A percentile compares a stretch with the other conserved stretches of the same genome.
Evolutionary conservation across 257 asterid species (phyloP).

Genomic region (Solanum etuberosum): DNA sequence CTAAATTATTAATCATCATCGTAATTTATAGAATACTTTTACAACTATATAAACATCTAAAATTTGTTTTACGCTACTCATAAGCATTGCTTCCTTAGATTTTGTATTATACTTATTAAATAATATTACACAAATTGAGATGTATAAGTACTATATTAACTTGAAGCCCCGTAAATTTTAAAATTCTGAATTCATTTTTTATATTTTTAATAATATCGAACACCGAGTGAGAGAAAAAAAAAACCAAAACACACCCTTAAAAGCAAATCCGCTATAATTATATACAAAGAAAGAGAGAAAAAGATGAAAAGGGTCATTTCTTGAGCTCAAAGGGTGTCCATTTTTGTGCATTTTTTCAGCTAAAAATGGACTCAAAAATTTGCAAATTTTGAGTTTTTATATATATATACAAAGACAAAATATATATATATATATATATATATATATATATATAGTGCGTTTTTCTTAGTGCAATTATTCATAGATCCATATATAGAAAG

Average conservation of each 20-base stretch:
- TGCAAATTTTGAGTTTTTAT: background rate
- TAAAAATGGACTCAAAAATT: background rate
- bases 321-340: background rate
- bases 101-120: too few relatives aligned
- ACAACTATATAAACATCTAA: too few relatives aligned
- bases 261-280: background rate
- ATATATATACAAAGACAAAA: background rate
- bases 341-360: background rate
- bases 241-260: background rate
- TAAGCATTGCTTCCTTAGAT: background rate
- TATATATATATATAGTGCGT: background rate
- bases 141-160: rapidly evolving
- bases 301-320: background rate
- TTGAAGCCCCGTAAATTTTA: rapidly evolving
- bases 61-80: background rate
- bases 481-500: background rate
- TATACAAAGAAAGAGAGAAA: background rate
- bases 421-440: background rate
- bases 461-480: background rate
- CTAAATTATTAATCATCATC: too few relatives aligned
- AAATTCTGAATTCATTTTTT: background rate
- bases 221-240: background rate
- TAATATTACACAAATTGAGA: too few relatives aligned
- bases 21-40: too few relatives aligned
- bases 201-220: background rate